Base-by-base conservation (phyloP, 75 land plant species). In the Chamaecyparis obtusa region DNA sequence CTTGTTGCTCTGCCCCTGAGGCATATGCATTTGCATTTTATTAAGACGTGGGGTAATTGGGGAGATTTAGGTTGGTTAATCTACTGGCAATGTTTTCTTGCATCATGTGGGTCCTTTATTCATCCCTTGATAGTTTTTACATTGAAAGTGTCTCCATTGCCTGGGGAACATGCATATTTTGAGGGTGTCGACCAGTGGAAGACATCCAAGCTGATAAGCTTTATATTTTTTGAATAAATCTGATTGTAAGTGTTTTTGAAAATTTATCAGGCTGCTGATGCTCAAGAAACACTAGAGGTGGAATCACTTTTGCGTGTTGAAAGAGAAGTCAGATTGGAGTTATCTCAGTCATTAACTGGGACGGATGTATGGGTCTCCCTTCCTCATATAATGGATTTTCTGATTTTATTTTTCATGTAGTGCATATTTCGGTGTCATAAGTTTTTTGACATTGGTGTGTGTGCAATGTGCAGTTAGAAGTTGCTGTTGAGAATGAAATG, bases 271-370 rank as follows among this genome's bases (percentile, higher is more conserved):
- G 98, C 99, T 75, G 97, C 98, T 56, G 97, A 98, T 87, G 97
- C 98, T 41, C 99, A 98, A 89, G 99, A 98, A 89, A 41, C 91
- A 32, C 91, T 98, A 80, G 99, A 98, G 78, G 90, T 91, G 83
- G 99, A 98, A 86, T 95, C 97, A n/a, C 87, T 98, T 81, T 85
- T 87, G 7, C 88, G 82, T 90, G 88, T 94, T 5, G 94, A 92
- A 87, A 57, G 13, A 46, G 97, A 95, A 87, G 96, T 98, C 77
- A 90, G 91, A 85, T 89, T 44, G 55, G 99, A 98, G 89, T 75
- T 98, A 30, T 88, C 98, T 67, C 89, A 90, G 85, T 92, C 89
- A 80, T 94, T 92, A 44, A 86, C 89, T 64, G 97, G 95, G 11
- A 87, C 92, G 83, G 97, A 94, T 67, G 99, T 98, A 78, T 86